phyloP scores from a whole-genome alignment of 2,329 filamentous ascomycete genomes.

The Talaromyces funiculosus region DNA sequence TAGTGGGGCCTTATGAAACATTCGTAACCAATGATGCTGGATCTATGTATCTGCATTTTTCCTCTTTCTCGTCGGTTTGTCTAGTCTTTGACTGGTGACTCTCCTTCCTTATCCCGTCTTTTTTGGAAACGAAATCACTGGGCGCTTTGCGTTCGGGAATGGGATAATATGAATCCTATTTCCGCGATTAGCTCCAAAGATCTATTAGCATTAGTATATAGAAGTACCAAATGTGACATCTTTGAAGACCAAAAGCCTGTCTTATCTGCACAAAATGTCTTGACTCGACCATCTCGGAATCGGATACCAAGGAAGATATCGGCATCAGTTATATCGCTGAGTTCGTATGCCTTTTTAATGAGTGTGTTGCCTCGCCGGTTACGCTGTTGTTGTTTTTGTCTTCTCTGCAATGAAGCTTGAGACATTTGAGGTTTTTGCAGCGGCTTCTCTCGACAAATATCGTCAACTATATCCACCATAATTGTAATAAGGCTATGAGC shows the following conservation, averaged over 20 bases:
- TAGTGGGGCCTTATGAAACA: background rate
- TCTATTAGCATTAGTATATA: background rate
- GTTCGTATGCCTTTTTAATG: background rate
- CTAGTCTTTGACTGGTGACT: background rate
- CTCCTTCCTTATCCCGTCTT: background rate
- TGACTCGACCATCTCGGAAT: conserved; percentile 1
- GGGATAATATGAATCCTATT: conserved; percentile 7
- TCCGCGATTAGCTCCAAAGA: background rate
- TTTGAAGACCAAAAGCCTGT: conserved; percentile 4
- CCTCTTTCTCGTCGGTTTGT: background rate
- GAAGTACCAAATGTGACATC: background rate
- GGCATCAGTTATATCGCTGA: background rate
- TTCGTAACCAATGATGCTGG: conserved; percentile 3
- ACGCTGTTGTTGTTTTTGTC: background rate
- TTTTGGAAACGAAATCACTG: conserved; percentile 1
- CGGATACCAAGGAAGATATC: background rate
- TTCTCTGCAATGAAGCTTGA: background rate
- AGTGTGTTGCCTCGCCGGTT: background rate
- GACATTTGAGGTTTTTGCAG: background rate
- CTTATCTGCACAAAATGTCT: conserved; percentile 4
- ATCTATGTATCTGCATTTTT: background rate
- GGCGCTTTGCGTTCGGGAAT: background rate
- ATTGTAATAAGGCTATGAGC: background rate
- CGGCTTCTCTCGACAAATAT: background rate
- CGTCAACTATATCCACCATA: background rate